Percentiles rank a stretch among this genome's conserved stretches.
phyloP scores from a whole-genome alignment of 2,329 filamentous ascomycete species.

The Colletotrichum agaves region DNA sequence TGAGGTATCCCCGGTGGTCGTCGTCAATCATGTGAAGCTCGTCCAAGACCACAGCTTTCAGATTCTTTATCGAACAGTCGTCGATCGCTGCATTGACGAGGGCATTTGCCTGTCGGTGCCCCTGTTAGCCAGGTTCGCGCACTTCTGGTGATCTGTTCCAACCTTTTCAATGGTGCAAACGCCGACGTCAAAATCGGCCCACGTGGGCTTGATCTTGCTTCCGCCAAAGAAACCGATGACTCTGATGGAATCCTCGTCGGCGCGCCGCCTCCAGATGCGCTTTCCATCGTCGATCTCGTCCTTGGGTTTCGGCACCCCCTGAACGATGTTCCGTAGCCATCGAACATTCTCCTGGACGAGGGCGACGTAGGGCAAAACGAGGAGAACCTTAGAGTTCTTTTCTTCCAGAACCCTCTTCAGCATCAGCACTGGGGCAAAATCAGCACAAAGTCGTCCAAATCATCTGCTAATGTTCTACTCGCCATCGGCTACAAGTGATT shows the following conservation, averaged over 20 bases:
- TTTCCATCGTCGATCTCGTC: conserved; percentile 49
- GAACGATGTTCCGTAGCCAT: conserved; percentile 76
- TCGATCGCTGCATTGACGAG: conserved; percentile 79
- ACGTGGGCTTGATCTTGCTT: conserved; percentile 72
- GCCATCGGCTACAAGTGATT: conserved; percentile 77
- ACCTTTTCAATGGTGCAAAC: conserved; percentile 84
- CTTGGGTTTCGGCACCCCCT: conserved; percentile 62
- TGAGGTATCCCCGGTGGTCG: conserved; percentile 77
- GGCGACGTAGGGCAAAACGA: conserved; percentile 81
- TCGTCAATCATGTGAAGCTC: conserved; percentile 88
- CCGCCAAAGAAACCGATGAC: conserved; percentile 82
- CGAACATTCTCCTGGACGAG: conserved; percentile 83
- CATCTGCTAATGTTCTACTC: conserved; percentile 37
- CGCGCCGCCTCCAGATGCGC: conserved; percentile 63
- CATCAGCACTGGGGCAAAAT: conserved; percentile 67
- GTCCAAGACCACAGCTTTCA: conserved; percentile 77
- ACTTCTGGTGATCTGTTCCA: conserved; percentile 11
- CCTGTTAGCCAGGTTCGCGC: conserved; percentile 12
- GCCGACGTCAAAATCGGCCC: conserved; percentile 81
- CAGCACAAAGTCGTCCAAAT: conserved; percentile 12
- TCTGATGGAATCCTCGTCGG: conserved; percentile 68
- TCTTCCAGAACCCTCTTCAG: conserved; percentile 75
- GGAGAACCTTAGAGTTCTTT: conserved; percentile 72
- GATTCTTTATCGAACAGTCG: conserved; percentile 71
- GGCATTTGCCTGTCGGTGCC: conserved; percentile 70